Percentiles rank a stretch among this genome's conserved stretches.
These are phyloP conservation scores for Emergomyces orientalis DNA, from an alignment of 2,329 filamentous ascomycete genomes.

Conservation along the genomic window DNA sequence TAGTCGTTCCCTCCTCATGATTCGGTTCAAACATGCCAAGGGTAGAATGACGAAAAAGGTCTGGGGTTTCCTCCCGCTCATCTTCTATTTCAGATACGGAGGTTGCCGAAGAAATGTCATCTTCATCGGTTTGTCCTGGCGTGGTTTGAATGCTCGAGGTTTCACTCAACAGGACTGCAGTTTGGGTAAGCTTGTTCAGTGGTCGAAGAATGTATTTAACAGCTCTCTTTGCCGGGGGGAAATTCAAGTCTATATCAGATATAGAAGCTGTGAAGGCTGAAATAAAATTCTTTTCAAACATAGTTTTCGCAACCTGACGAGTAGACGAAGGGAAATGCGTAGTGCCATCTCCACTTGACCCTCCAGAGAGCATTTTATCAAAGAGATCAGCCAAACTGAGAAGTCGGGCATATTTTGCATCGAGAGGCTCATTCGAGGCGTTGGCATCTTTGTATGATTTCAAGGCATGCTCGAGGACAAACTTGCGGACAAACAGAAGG, in stretches of 20 bases:
- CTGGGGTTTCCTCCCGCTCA: conserved; percentile 86
- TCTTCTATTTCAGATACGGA: conserved; percentile 83
- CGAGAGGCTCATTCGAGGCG: conserved; percentile 66
- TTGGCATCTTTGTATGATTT: conserved; percentile 87
- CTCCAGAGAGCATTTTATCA: conserved; percentile 79
- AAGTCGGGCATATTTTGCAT: conserved; percentile 79
- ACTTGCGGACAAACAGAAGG: conserved; percentile 83
- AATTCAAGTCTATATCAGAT: conserved; percentile 90
- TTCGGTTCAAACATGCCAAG: conserved; percentile 86
- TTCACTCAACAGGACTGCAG: conserved; percentile 76
- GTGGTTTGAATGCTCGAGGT: conserved; percentile 62
- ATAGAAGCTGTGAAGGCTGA: conserved; percentile 82
- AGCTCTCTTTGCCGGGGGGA: conserved; percentile 82
- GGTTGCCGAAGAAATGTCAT: conserved; percentile 78
- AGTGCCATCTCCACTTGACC: conserved; percentile 52
- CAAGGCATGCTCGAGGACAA: conserved; percentile 85
- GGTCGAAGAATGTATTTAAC: conserved; percentile 95
- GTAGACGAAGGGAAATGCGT: conserved; percentile 51
- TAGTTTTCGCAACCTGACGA: conserved; percentile 78
- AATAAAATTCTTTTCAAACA: conserved; percentile 98
- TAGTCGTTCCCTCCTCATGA: conserved; percentile 71
- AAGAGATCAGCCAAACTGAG: conserved; percentile 84
- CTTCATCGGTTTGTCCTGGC: conserved; percentile 64
- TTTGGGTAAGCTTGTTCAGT: conserved; percentile 75
- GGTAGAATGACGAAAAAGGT: conserved; percentile 92